Conservation (phyloP, 139 green algal genomes). For the Desmodesmus armatus region DNA sequence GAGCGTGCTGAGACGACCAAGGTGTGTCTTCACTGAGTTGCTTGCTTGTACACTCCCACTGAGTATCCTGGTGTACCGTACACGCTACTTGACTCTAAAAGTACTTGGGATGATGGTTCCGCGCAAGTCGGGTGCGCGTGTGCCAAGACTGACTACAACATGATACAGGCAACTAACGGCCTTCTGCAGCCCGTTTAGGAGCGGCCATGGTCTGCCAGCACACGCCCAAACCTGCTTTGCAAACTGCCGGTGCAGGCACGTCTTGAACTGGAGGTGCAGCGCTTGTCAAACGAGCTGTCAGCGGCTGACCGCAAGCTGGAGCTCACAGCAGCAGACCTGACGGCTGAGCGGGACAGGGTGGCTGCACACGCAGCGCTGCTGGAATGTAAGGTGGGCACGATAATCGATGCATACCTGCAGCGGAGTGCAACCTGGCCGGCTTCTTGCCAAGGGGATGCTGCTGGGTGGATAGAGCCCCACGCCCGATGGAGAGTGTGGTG, state of each 20-base stretch:
- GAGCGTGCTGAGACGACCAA: constrained; percentile 24
- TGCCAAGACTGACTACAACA: too few relatives aligned
- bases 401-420: too few relatives aligned
- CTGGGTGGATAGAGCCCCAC: too few relatives aligned
- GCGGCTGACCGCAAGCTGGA: constrained; percentile 27
- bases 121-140: too few relatives aligned
- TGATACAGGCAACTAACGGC: too few relatives aligned
- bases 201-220: too few relatives aligned
- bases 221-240: too few relatives aligned
- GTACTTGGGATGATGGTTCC: neutral
- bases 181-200: too few relatives aligned
- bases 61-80: too few relatives aligned
- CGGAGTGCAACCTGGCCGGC: too few relatives aligned
- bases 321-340: constrained; percentile 25
- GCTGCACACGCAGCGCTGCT: neutral
- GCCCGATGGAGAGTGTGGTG: too few relatives aligned
- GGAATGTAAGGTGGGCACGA: constrained; percentile 42
- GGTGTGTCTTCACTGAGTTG: neutral
- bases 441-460: too few relatives aligned
- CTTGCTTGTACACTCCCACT: neutral
- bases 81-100: neutral
- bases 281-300: constrained; percentile 14
- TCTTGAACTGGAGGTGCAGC: constrained; percentile 36
- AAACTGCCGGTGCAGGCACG: constrained; percentile 20
- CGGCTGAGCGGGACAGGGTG: constrained; percentile 31